A percentile compares a stretch with the other conserved stretches of the same genome.
Evolutionary conservation across 2,329 filamentous ascomycete genomes (phyloP).

Genomic region (Neofusicoccum parvum): DNA sequence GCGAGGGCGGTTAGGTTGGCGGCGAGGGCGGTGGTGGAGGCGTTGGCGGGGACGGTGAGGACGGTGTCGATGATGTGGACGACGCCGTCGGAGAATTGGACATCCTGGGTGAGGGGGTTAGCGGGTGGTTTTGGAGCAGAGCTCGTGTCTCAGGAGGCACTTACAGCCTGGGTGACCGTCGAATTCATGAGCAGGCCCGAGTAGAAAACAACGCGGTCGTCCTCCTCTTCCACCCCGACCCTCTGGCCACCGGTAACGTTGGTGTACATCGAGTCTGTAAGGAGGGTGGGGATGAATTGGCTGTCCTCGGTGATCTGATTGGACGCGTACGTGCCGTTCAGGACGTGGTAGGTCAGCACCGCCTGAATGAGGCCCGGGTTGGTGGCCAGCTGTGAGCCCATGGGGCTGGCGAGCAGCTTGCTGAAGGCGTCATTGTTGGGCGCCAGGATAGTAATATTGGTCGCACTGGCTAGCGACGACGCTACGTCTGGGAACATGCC

Average conservation of each 20-base stretch:
- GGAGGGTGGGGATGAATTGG: conserved; percentile 51
- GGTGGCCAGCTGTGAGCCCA: conserved; percentile 31
- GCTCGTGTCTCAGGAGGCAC: conserved; percentile 26
- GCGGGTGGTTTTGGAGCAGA: background rate
- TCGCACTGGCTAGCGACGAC: conserved; percentile 38
- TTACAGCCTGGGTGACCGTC: conserved; percentile 52
- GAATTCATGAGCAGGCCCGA: conserved; percentile 55
- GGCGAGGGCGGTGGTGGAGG: conserved; percentile 34
- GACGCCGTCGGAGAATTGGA: conserved; percentile 49
- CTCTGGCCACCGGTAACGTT: conserved; percentile 64
- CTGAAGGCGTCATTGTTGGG: conserved; percentile 57
- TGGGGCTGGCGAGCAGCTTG: conserved; percentile 41
- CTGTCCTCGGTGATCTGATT: conserved; percentile 38
- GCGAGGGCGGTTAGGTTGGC: conserved; percentile 44
- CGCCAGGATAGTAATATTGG: conserved; percentile 61
- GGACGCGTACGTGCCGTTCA: conserved; percentile 54
- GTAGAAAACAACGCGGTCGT: conserved; percentile 52
- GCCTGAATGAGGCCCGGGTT: conserved; percentile 43
- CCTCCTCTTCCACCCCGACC: conserved; percentile 49
- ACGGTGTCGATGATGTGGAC: conserved; percentile 51
- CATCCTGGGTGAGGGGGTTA: conserved; percentile 32
- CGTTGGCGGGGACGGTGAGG: conserved; percentile 42
- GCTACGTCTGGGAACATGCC: conserved; percentile 39
- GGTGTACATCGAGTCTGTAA: conserved; percentile 55
- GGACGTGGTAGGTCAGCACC: conserved; percentile 59